Percentiles rank a stretch among this genome's conserved stretches.
These are phyloP conservation scores for Neopestalotiopsis sp. DNA, from an alignment of 2,329 filamentous ascomycete genomes.

Conservation along the genomic window DNA sequence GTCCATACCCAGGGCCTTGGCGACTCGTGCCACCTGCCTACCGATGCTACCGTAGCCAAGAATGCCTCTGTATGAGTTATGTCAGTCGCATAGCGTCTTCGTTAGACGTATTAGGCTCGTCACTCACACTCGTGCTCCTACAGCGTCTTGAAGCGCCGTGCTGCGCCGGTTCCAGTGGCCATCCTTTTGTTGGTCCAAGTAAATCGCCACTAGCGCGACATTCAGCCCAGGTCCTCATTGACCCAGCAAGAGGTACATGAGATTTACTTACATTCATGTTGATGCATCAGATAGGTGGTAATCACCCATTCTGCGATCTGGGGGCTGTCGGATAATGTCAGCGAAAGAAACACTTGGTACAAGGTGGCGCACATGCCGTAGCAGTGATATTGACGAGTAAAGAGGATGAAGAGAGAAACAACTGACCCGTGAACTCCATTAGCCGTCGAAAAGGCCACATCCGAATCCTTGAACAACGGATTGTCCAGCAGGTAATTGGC, in stretches of 20 bases:
- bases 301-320: constrained; percentile 65
- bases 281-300: constrained; percentile 53
- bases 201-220: constrained; percentile 4
- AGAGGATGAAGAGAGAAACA: not conserved
- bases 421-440: constrained; percentile 65
- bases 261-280: constrained; percentile 49
- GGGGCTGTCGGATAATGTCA: constrained; percentile 42
- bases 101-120: constrained; percentile 34
- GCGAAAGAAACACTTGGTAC: not conserved
- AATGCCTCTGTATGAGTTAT: constrained; percentile 38
- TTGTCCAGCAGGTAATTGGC: constrained; percentile 54
- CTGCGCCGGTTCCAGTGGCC: constrained; percentile 47
- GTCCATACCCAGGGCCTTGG: constrained; percentile 66
- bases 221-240: not conserved
- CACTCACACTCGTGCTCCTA: constrained; percentile 56
- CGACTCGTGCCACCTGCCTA: constrained; percentile 52
- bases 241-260: too few relatives aligned
- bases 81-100: constrained; percentile 8
- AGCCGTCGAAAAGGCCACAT: constrained; percentile 58
- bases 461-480: constrained; percentile 55
- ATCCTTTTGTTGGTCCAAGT: constrained; percentile 15
- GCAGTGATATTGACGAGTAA: not conserved
- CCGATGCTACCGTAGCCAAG: constrained; percentile 53
- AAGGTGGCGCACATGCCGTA: not conserved
- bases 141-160: constrained; percentile 51